Evolutionary conservation across 495 filamentous ascomycete genomes (phyloP), one percentile per base, ranked within the genome.

Genomic region (Aspergillus campestris): DNA sequence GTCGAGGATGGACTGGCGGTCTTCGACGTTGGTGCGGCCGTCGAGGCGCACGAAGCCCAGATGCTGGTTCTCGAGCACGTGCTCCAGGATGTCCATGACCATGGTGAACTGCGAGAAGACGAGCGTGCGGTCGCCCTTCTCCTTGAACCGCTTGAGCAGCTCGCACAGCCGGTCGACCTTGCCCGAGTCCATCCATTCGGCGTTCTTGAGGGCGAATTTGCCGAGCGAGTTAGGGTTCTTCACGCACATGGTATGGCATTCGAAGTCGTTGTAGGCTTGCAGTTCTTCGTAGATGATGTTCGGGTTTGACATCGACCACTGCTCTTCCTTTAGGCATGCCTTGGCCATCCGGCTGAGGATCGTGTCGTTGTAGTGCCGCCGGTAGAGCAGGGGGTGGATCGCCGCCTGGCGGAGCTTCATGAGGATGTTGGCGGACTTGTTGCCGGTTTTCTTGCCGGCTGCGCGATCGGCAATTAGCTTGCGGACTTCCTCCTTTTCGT

Each of bases 61-160:
- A 14, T 75, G 70, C 5, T 87, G 71, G 3, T 80, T 81, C 12
- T 89, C 80, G 6, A 97, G 71, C 0, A 91, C 88, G 42, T 81
- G 74, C 43, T 92, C 83, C 0, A 98, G 77, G 38, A 97, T 87
- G 60, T 96, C 83, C 62, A 96, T 81, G 27, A 95, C 86, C 58
- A 87, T 82, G 34, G 88, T 85, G 61, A 96, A 98, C 48, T 95
- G 86, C 7, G 83, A 91, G 69, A 98, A 98, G 12, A 98, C 74
- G 3, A 98, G 73, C 0, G 83, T 79, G 1, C 90, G 80, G 54
- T 97, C 91, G 0, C 92, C 92, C 31, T 89, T 91, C 45, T 75
- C 70, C 55, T 81, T 83, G 67, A 86, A 94, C 6, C 72, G 61
- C 8, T 69, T 67, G 0, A 97, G 72, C 24, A 98, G 75, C 47